Evolutionary conservation across 768 basidiomycete species (phyloP).

Genomic region (Mycena pura): DNA sequence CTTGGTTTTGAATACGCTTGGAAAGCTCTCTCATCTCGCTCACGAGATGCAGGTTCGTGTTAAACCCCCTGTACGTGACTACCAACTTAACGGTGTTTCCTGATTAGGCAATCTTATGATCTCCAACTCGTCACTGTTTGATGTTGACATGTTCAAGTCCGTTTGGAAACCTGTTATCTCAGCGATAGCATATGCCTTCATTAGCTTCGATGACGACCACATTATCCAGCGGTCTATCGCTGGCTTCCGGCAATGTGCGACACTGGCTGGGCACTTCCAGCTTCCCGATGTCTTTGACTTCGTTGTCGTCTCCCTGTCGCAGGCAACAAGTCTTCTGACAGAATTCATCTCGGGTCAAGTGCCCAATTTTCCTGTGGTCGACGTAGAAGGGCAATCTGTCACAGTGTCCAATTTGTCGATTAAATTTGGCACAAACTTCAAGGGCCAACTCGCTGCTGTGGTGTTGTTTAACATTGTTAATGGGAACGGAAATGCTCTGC

Average conservation of each 20-base stretch:
- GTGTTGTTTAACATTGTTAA: conserved; percentile 98
- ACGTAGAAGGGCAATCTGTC: conserved; percentile 87
- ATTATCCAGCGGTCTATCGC: conserved; percentile 93
- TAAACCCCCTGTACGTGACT: neutral
- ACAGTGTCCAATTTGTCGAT: conserved; percentile 94
- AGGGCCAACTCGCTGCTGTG: conserved; percentile 94
- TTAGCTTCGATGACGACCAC: conserved; percentile 95
- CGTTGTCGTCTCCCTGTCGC: conserved; percentile 90
- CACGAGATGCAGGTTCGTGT: conserved; percentile 76
- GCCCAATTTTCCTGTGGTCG: conserved; percentile 86
- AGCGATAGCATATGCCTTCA: conserved; percentile 95
- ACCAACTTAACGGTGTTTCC: conserved; percentile 7
- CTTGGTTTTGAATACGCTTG: conserved; percentile 99
- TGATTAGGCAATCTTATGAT: conserved; percentile 69
- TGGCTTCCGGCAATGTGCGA: conserved; percentile 97
- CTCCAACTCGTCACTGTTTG: conserved; percentile 82
- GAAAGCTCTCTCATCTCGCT: conserved; percentile 90
- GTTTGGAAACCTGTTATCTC: conserved; percentile 93
- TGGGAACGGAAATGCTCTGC: conserved; percentile 90
- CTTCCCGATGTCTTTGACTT: conserved; percentile 97
- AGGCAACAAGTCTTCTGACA: conserved; percentile 86
- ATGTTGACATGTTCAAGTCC: conserved; percentile 92
- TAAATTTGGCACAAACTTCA: conserved; percentile 93
- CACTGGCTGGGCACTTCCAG: conserved; percentile 85
- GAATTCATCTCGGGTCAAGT: conserved; percentile 73